Evolutionary conservation across 2,329 filamentous ascomycete genomes (phyloP).

Genomic region (Pseudogymnoascus sp.): DNA sequence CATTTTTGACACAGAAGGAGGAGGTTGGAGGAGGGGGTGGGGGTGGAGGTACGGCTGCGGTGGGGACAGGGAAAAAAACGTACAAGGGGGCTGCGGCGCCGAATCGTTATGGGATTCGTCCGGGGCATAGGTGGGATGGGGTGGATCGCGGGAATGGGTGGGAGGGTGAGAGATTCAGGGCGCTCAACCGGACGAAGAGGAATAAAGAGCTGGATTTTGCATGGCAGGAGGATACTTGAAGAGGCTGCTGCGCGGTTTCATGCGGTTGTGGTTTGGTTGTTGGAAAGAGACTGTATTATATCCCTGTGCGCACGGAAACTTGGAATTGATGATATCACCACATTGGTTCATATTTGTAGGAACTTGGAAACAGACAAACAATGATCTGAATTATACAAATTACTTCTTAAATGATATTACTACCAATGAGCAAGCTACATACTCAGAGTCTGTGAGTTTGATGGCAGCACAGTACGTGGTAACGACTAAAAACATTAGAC

Average conservation of each 20-base stretch:
- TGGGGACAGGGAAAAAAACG: constrained; percentile 29
- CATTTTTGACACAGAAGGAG: constrained; percentile 56
- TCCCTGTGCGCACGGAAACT: background rate
- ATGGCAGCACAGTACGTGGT: background rate
- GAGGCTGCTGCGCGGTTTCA: background rate
- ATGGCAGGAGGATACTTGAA: constrained; percentile 75
- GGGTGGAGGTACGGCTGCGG: constrained; percentile 15
- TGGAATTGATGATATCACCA: background rate
- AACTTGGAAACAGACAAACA: background rate
- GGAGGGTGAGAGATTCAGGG: constrained; percentile 86
- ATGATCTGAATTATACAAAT: background rate
- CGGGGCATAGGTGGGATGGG: constrained; percentile 93
- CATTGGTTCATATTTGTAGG: background rate
- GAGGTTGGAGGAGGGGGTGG: constrained; percentile 9
- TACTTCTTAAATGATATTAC: background rate
- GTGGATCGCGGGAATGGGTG: constrained; percentile 92
- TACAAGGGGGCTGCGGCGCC: constrained; percentile 77
- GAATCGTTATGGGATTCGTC: constrained; percentile 88
- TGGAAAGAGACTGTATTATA: background rate
- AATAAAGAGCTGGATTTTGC: constrained; percentile 76
- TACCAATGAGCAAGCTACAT: background rate
- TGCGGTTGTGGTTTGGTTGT: background rate
- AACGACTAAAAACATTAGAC: background rate
- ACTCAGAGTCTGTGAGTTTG: background rate
- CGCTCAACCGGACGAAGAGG: constrained; percentile 68